Evolutionary conservation across 2,329 filamentous ascomycete genomes (phyloP), one percentile per base, ranked within the genome.

Genomic region (Xylariaceae sp.): DNA sequence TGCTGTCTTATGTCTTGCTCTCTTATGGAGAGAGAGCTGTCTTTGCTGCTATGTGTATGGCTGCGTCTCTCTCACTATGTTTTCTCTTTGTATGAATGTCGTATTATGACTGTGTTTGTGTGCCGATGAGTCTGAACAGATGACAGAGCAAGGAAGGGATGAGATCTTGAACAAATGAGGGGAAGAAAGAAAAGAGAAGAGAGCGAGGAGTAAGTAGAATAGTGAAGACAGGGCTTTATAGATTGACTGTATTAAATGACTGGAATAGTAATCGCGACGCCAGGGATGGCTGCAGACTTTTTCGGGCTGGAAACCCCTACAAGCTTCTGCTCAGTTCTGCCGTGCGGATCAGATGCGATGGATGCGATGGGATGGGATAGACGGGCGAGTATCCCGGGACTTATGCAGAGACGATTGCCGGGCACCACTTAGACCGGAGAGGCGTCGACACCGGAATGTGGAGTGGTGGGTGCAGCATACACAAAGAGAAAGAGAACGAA

Each of bases 391-490:
- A 51, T 51, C 47, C 54, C 17, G 45, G 35, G 47, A 30, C 4
- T 18, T 49, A 30, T 55, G 30, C 8, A 15, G 4, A 37, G 35
- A 42, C 23, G 35, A 42, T 49, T 51, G 42, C 42, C 18, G 37
- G 1, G 37, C 50, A 18, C 37, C 23, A 8, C 42, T 30, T 30
- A 30, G 57, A 60, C 30, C 30, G 49, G 61, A 58, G 55, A 54
- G 61, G 57, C 53, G 54, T 44, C 18, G 52, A 51, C 49, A 55
- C 44, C 53, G 60, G 44, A 56, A 58, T 60, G 57, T 47, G 17
- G 45, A 30, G 50, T 53, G 47, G 42, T 30, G 7, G 44, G 7
- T 47, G 37, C 9, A 42, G 9, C 37, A 42, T 13, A 42, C 37
- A 42, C 9, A 42, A 13, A 42, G 37, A 42, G 37, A 42, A 13